Conservation (phyloP, 78 protist genomes). For the Monosiga brevicollis region DNA sequence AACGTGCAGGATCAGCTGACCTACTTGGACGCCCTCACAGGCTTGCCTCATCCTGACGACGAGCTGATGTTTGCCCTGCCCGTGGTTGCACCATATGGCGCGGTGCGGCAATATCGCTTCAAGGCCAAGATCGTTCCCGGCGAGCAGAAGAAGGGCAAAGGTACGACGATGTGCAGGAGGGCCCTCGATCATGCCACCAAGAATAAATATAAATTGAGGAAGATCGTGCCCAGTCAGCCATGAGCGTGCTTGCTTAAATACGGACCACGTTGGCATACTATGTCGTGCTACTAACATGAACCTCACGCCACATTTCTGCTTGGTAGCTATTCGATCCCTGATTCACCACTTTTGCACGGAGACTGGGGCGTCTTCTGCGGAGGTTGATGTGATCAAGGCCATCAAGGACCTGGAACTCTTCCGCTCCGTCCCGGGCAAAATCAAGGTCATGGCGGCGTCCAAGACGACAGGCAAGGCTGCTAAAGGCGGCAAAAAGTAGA, state of each 20-base stretch:
- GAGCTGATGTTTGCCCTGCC: slow-evolving; percentile 68
- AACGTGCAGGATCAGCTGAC: no score
- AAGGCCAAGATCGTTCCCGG: slow-evolving; percentile 79
- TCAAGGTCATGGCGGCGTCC: background rate
- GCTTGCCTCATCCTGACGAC: slow-evolving; percentile 32
- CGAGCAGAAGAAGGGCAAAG: slow-evolving; percentile 69
- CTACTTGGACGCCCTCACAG: slow-evolving; percentile 17
- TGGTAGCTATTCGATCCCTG: background rate
- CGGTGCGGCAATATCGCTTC: slow-evolving; percentile 51
- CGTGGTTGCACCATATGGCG: slow-evolving; percentile 65
- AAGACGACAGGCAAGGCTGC: background rate
- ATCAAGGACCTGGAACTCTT: slow-evolving; percentile 10
- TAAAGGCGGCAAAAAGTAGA: background rate
- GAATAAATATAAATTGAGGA: background rate
- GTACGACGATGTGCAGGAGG: slow-evolving; percentile 3
- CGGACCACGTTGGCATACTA: no score
- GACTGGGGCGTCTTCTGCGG: background rate
- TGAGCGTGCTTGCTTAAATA: background rate
- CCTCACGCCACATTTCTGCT: background rate
- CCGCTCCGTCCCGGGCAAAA: background rate
- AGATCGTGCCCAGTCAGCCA: background rate
- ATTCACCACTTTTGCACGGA: background rate
- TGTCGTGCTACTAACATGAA: background rate
- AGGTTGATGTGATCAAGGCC: slow-evolving; percentile 10
- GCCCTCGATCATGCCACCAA: background rate